Evolutionary conservation across 257 asterid genomes (phyloP), one percentile per base, ranked within the genome.

Genomic region (Plectranthus barbatus): DNA sequence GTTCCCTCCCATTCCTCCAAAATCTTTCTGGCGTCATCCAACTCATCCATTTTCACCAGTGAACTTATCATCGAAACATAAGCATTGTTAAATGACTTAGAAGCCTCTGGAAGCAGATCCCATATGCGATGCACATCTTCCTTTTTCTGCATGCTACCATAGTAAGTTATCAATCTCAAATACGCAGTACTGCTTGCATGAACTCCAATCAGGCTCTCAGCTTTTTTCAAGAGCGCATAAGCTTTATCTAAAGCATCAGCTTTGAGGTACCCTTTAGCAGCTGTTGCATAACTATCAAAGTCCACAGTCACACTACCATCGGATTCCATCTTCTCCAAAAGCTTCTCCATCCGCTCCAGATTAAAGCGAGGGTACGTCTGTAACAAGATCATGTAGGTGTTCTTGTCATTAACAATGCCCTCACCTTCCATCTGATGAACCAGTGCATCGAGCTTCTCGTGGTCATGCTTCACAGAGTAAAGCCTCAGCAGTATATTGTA

Each of bases 251-350:
- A 10, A 19, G 39, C 72, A 56, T 81, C 83, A 12, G 70, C 81
- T 52, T 60, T 71, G 62, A 81, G 13, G 60, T 68, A 84, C 4
- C 80, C 86, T 64, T 79, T 71, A n/a, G 86, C 87, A 19, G 73
- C 75, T 6, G 73, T 11, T 21, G 66, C 56, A 66, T 84, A 79
- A 42, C 40, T 24, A 53, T 5, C 0, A 66, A 70, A 81, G 17
- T 56, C 34, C 15, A 70, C 17, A 18, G 10, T 36, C 60, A 77
- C 37, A 2, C 19, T 0, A 20, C 76, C 72, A 65, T 81, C 83
- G 1, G 57, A 66, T 76, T 84, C 86, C 84, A 84, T 81, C 55
- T 66, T 75, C 79, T 53, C 59, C 66, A 84, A 11, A 60, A 79
- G 70, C 65, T 57, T 77, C 67, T 84, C 86, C 87, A 84, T 77